Evolutionary conservation across 805 yeast genomes (phyloP).

Genomic region (Priceomyces fermenticarens): DNA sequence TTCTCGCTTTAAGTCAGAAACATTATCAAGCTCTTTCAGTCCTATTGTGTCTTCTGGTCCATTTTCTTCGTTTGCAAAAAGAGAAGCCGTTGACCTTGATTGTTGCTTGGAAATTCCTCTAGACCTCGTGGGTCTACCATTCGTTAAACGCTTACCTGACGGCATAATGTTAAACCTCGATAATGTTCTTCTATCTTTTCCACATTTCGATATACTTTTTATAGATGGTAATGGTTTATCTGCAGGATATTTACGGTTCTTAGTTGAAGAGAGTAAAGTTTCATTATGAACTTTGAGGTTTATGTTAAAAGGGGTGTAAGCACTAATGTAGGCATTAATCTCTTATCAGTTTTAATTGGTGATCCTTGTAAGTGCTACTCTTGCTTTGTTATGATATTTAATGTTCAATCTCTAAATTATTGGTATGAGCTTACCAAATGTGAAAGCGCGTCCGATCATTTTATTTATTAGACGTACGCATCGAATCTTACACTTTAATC

Average conservation of each 20-base stretch:
- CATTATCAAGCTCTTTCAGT: neutral
- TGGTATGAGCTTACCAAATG: too few species aligned
- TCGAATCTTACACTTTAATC: too few species aligned
- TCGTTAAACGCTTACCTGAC: neutral
- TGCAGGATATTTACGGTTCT: neutral
- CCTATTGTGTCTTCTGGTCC: neutral
- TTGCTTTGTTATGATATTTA: too few species aligned
- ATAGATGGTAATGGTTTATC: neutral
- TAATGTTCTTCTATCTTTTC: neutral
- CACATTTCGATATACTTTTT: neutral
- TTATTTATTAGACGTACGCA: too few species aligned
- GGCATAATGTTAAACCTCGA: neutral
- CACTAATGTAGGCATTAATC: too few species aligned
- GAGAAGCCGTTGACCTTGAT: constrained; percentile 9
- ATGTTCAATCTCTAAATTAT: too few species aligned
- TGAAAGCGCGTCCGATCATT: too few species aligned
- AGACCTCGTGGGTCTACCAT: neutral
- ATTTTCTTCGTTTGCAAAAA: constrained; percentile 8
- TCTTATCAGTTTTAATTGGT: too few species aligned
- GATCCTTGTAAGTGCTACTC: too few species aligned
- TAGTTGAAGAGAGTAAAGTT: too few species aligned
- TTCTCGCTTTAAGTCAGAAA: neutral
- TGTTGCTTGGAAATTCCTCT: constrained; percentile 1
- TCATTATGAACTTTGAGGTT: too few species aligned
- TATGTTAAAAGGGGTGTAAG: too few species aligned